phyloP scores from a whole-genome alignment of 257 asterid genomes.

The Coffea canephora region DNA sequence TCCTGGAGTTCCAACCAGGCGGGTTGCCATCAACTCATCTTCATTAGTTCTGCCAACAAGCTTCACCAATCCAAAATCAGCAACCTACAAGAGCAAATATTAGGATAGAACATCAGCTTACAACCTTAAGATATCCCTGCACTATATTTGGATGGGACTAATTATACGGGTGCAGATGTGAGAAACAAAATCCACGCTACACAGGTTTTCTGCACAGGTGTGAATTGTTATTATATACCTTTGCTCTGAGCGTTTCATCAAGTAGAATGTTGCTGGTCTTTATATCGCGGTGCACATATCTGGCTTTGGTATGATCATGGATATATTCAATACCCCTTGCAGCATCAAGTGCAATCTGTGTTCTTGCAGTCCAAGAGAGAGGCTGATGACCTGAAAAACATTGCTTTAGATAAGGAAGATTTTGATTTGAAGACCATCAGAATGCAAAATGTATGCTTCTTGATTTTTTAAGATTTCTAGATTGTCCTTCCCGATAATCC shows the following conservation, averaged over 20 bases:
- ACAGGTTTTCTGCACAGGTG: not conserved
- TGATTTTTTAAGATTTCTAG: not conserved
- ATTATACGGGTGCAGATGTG: too few relatives aligned
- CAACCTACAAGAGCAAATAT: conserved; percentile 45
- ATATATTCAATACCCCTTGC: conserved; percentile 86
- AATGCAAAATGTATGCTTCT: not conserved
- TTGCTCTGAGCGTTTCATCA: conserved; percentile 76
- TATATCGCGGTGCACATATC: conserved; percentile 81
- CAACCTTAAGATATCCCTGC: not conserved
- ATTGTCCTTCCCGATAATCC: not conserved
- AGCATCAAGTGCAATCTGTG: conserved; percentile 70
- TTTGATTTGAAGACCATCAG: too few relatives aligned
- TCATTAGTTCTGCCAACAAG: conserved; percentile 68
- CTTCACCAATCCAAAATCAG: conserved; percentile 87
- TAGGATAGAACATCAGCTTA: conserved; percentile 5
- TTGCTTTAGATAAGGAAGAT: too few relatives aligned
- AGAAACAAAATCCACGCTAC: not conserved
- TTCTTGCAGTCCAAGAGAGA: conserved; percentile 77
- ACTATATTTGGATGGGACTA: too few relatives aligned
- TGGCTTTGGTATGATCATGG: conserved; percentile 77
- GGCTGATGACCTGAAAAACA: conserved; percentile 60
- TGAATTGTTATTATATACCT: conserved; percentile 34
- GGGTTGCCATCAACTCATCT: conserved; percentile 65
- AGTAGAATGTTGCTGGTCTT: conserved; percentile 77
- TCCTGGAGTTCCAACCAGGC: conserved; percentile 88